Evolutionary conservation across 2,329 filamentous ascomycete genomes (phyloP).

Genomic region (Sporothrix brunneoviolacea): DNA sequence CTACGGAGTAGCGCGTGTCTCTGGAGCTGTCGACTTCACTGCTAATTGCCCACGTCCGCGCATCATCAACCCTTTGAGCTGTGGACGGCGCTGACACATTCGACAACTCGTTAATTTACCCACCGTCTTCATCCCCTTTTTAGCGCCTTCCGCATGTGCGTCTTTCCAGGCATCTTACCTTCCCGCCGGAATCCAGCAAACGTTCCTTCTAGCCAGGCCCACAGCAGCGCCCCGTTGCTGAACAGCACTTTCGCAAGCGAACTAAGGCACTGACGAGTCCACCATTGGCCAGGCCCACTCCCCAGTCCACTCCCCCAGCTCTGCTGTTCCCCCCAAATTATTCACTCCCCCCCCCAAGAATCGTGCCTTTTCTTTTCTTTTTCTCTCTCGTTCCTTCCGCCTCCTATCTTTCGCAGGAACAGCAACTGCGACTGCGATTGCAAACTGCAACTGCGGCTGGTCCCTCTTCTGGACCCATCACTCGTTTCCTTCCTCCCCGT

Average conservation of each 20-base stretch:
- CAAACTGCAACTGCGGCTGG: constrained; percentile 6
- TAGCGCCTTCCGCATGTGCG: constrained; percentile 8
- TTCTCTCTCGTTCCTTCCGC: not conserved
- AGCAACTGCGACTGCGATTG: constrained; percentile 2
- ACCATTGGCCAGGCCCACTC: constrained; percentile 2
- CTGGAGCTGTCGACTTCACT: too few species aligned
- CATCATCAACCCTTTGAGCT: too few species aligned
- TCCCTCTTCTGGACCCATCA: not conserved
- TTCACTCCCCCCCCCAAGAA: not conserved
- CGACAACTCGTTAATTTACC: too few species aligned
- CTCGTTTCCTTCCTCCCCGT: not conserved
- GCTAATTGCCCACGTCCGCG: too few species aligned
- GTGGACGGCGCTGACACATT: too few species aligned
- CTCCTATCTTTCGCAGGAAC: not conserved
- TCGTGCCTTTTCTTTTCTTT: not conserved
- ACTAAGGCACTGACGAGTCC: not conserved
- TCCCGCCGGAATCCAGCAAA: too few species aligned
- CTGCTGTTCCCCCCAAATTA: not conserved
- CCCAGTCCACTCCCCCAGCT: not conserved
- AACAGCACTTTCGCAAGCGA: too few species aligned
- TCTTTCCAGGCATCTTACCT: too few species aligned
- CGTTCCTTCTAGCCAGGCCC: too few species aligned
- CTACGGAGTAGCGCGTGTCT: too few species aligned
- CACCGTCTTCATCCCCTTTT: constrained; percentile 4
- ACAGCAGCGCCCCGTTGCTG: too few species aligned